A percentile compares a stretch with the other conserved stretches of the same genome.
Evolutionary conservation across 1,284 basidiomycete species (phyloP).

Genomic region (Tremellales sp.): DNA sequence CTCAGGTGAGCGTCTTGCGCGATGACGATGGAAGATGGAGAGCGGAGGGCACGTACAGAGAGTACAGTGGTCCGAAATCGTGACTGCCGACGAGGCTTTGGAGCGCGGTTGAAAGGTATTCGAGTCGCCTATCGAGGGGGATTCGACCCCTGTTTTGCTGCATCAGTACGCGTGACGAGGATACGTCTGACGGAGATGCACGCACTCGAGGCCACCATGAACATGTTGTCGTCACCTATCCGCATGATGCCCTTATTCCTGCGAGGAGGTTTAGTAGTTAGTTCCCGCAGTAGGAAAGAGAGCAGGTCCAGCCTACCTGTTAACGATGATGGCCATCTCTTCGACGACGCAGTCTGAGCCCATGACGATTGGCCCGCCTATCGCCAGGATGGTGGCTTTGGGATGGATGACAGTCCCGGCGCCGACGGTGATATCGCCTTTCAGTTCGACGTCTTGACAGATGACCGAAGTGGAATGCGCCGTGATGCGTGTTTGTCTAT

Average conservation of each 20-base stretch:
- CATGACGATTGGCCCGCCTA: conserved; percentile 79
- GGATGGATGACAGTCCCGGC: conserved; percentile 87
- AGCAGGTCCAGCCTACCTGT: conserved; percentile 43
- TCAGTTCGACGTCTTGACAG: conserved; percentile 81
- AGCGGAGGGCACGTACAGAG: conserved; percentile 62
- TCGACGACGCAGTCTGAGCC: conserved; percentile 87
- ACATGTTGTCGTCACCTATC: conserved; percentile 87
- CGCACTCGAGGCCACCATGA: conserved; percentile 86
- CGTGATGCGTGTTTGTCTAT: conserved; percentile 70
- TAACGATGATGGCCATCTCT: conserved; percentile 81
- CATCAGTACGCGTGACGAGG: conserved; percentile 4
- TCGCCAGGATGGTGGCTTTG: conserved; percentile 82
- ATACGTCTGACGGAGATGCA: conserved; percentile 23
- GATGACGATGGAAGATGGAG: conserved; percentile 50
- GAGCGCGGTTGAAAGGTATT: conserved; percentile 81
- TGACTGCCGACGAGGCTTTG: conserved; percentile 71
- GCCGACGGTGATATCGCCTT: conserved; percentile 86
- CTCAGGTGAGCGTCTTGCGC: neutral
- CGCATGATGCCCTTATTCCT: conserved; percentile 78
- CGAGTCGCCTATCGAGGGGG: conserved; percentile 70
- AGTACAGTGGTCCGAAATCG: conserved; percentile 71
- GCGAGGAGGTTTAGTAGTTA: conserved; percentile 2
- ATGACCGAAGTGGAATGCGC: conserved; percentile 78
- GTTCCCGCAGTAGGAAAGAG: neutral
- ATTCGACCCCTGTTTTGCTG: conserved; percentile 67